Percentiles rank a stretch among this genome's conserved stretches.
Evolutionary conservation across 139 green algal species (phyloP).

Genomic region (Chlamydomonas eustigma): DNA sequence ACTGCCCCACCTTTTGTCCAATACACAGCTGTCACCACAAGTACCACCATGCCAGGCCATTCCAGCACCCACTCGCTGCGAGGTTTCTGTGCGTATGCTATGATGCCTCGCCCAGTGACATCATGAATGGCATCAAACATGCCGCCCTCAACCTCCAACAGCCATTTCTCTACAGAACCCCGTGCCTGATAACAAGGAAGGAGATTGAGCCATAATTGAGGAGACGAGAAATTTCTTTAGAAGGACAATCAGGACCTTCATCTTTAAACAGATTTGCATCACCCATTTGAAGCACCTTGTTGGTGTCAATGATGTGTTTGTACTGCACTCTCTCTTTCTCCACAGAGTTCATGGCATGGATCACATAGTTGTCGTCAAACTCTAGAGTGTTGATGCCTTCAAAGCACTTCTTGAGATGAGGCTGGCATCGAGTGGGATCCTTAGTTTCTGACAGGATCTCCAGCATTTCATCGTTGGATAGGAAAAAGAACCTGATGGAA

Average conservation of each 20-base stretch:
- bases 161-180: slow-evolving; percentile 78
- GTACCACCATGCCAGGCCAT: slow-evolving; percentile 69
- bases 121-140: slow-evolving; percentile 70
- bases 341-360: slow-evolving; percentile 64
- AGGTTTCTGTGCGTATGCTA: slow-evolving; percentile 45
- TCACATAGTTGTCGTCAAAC: slow-evolving; percentile 62
- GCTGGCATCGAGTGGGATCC: slow-evolving; percentile 60
- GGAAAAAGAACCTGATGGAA: slow-evolving; percentile 70
- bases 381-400: slow-evolving; percentile 59
- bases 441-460: slow-evolving; percentile 78
- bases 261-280: too few species aligned
- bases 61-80: slow-evolving; percentile 68
- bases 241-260: too few species aligned
- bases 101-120: slow-evolving; percentile 25
- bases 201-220: background rate
- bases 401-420: slow-evolving; percentile 60
- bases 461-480: slow-evolving; percentile 84
- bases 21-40: slow-evolving; percentile 66
- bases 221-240: too few species aligned
- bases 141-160: slow-evolving; percentile 64
- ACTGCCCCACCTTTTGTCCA: slow-evolving; percentile 58
- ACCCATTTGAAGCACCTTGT: too few species aligned
- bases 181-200: slow-evolving; percentile 19
- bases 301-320: slow-evolving; percentile 44
- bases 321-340: slow-evolving; percentile 68